These are phyloP conservation scores for Candolleomyces efflorescens DNA, from an alignment of 768 basidiomycete genomes.

Conservation along the genomic window DNA sequence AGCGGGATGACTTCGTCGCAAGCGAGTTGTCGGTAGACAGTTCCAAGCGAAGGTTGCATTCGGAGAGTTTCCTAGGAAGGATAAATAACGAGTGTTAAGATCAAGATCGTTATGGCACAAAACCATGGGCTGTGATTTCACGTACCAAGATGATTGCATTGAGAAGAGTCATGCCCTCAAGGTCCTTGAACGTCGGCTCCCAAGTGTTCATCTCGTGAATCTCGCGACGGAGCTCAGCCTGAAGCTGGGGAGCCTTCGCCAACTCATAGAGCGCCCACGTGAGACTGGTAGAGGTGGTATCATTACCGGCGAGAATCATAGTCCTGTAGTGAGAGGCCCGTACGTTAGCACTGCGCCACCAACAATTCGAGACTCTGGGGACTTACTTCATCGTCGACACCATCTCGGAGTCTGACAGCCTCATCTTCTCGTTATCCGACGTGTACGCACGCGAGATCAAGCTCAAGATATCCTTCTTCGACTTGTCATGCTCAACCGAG, in stretches of 20 bases:
- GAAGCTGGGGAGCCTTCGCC: conserved; percentile 51
- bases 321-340: conserved; percentile 25
- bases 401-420: conserved; percentile 44
- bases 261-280: conserved; percentile 65
- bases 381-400: conserved; percentile 48
- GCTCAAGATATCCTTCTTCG: not conserved
- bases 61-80: conserved; percentile 44
- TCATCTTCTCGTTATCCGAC: conserved; percentile 35
- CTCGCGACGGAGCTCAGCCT: conserved; percentile 49
- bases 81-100: too few relatives aligned
- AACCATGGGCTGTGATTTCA: not conserved
- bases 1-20: conserved; percentile 59
- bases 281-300: conserved; percentile 56
- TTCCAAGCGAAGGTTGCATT: conserved; percentile 48
- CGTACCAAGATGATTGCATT: conserved; percentile 46
- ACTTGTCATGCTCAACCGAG: conserved; percentile 31
- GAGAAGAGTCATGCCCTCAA: conserved; percentile 48
- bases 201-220: conserved; percentile 32
- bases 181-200: conserved; percentile 42
- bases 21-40: conserved; percentile 47
- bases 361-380: conserved; percentile 20
- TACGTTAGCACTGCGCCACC: too few relatives aligned
- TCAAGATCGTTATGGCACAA: too few relatives aligned
- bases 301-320: conserved; percentile 49
- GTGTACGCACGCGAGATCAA: conserved; percentile 36